A percentile compares a stretch with the other conserved stretches of the same genome.
Evolutionary conservation across 2,329 filamentous ascomycete genomes (phyloP).

Genomic region (Purpureocillium lavendulum): DNA sequence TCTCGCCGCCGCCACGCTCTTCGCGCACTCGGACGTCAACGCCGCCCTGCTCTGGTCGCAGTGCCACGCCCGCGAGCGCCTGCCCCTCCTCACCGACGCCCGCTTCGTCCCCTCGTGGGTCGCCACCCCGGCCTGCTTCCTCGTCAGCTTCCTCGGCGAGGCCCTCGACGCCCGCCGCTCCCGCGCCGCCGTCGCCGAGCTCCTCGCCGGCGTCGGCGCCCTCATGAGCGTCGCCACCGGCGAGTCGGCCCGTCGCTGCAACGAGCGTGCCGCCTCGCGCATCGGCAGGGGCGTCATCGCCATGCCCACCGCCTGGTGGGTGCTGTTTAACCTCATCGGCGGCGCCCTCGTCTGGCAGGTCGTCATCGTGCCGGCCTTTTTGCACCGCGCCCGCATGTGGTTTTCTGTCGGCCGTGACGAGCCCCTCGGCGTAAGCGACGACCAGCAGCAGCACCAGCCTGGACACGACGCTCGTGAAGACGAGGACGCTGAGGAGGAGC

Average conservation of each 20-base stretch:
- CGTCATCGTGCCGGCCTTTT: conserved; percentile 40
- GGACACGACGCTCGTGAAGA: too few species aligned
- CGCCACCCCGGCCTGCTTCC: conserved; percentile 38
- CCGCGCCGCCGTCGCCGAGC: conserved; percentile 28
- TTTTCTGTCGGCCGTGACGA: conserved; percentile 8
- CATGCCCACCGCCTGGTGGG: conserved; percentile 32
- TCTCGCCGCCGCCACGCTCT: conserved; percentile 31
- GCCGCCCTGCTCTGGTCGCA: conserved; percentile 43
- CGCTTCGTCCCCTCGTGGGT: conserved; percentile 26
- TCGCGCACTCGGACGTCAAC: conserved; percentile 40
- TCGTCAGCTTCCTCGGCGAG: conserved; percentile 40
- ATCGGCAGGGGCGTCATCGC: conserved; percentile 17
- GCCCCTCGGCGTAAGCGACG: too few species aligned
- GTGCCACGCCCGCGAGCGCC: conserved; percentile 38
- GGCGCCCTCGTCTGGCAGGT: conserved; percentile 44
- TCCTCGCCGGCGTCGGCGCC: conserved; percentile 36
- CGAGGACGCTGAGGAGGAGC: too few species aligned
- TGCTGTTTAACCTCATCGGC: conserved; percentile 39
- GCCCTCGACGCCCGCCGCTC: conserved; percentile 33
- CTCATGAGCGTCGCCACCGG: conserved; percentile 41
- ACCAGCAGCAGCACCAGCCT: too few species aligned
- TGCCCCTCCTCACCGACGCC: conserved; percentile 32
- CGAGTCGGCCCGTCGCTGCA: conserved; percentile 38
- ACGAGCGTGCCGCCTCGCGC: conserved; percentile 18
- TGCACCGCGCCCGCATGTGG: conserved; percentile 31